phyloP scores from a whole-genome alignment of 768 basidiomycete species.

The Mycena belliarum region DNA sequence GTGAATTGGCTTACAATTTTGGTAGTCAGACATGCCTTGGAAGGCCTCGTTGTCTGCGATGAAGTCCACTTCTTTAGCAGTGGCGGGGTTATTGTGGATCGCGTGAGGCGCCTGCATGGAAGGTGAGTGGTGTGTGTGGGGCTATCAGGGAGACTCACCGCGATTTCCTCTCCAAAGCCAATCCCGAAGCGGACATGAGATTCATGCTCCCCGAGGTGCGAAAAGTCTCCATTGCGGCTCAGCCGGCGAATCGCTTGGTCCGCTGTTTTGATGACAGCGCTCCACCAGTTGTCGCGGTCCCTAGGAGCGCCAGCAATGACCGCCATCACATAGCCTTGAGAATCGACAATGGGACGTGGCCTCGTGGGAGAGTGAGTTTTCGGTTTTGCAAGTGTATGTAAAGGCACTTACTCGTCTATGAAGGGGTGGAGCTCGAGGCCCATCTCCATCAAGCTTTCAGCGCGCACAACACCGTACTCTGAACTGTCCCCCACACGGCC shows the following conservation, averaged over 20 bases:
- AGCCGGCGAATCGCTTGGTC: not conserved
- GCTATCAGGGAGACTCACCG: not conserved
- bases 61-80: not conserved
- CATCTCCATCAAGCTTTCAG: too few relatives aligned
- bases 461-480: too few relatives aligned
- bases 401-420: too few relatives aligned
- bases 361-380: not conserved
- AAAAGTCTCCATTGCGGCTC: not conserved
- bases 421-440: too few relatives aligned
- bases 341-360: not conserved
- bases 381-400: too few relatives aligned
- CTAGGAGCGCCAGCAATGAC: not conserved
- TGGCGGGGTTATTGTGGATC: not conserved
- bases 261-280: not conserved
- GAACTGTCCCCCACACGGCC: too few relatives aligned
- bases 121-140: not conserved
- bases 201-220: not conserved
- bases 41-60: not conserved
- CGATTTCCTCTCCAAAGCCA: not conserved
- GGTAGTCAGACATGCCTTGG: not conserved
- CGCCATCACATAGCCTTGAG: not conserved
- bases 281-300: not conserved
- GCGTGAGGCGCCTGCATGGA: not conserved
- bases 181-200: not conserved
- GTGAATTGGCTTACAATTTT: conserved; percentile 1